Evolutionary conservation across 306 rosid species (phyloP), one percentile per base, ranked within the genome.

Genomic region (Benincasa hispida): DNA sequence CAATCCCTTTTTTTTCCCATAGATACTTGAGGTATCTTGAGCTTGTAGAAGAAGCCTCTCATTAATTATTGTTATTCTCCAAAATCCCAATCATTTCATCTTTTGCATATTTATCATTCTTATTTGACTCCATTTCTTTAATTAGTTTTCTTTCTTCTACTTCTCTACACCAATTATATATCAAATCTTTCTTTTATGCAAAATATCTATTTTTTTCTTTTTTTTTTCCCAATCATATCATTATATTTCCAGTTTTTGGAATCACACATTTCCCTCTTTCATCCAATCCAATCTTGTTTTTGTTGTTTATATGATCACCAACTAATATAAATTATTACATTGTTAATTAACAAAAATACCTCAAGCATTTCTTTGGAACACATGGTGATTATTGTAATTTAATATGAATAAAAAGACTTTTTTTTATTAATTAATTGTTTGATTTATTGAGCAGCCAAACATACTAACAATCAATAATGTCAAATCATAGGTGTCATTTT

Each of bases 11-110:
- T 15, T 50, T 13, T 39, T 5, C 74, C 37, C 37, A 55, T 53
- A 51, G 18, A 45, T 58, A 59, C 19, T 59, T 72, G 55, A 53
- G 59, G 19, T 72, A 73, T 24, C 78, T 61, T 79, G 11, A 19
- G 19, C 77, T 58, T 51, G 42, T 48, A 78, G 28, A 54, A 69
- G 60, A 78, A 67, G 70, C 35, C 12, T 72, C 39, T 72, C 39
- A 72, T 51, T 48, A 25, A 27, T 72, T 51, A 27, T 72, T 51
- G 57, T 28, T 72, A 75, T 75, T 75, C 53, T 75, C 37, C 57
- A 69, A 66, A 22, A 22, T n/a, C 24, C 13, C 75, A 69, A 69
- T 27, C 59, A 27, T 51, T 72, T 72, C 58, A 39, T 17, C 17
- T 47, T 70, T 50, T 24, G 72, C n/a, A 65, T 65, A 22, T 15